Conservation (phyloP, 164 flowering plant species). For the Cinnamomum micranthum region DNA sequence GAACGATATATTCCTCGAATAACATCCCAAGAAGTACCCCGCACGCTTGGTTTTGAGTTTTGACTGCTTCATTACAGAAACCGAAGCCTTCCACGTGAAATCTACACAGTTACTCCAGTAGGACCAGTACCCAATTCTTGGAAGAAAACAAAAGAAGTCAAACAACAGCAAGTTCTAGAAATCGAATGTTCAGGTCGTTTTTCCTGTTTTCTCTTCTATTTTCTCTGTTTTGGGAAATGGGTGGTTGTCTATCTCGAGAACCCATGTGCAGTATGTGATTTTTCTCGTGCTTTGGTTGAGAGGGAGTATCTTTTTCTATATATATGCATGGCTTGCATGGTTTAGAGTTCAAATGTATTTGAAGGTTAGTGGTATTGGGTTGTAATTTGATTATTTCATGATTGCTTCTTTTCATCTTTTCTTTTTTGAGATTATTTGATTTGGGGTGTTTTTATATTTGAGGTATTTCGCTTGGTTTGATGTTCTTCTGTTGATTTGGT, state of each 20-base stretch:
- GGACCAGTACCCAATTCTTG: neutral
- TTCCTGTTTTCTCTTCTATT: neutral
- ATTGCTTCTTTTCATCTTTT: neutral
- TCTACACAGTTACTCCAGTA: neutral
- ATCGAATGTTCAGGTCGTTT: conserved; percentile 6
- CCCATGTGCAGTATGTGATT: conserved; percentile 2
- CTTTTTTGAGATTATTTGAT: neutral
- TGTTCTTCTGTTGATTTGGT: neutral
- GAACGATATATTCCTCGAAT: neutral
- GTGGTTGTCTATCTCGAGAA: conserved; percentile 10
- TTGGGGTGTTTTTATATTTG: neutral
- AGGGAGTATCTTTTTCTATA: conserved; percentile 2
- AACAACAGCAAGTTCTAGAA: conserved; percentile 7
- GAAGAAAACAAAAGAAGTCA: neutral
- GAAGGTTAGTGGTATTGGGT: neutral
- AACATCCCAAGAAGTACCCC: neutral
- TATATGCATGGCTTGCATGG: neutral
- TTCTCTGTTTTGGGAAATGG: neutral
- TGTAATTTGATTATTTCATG: neutral
- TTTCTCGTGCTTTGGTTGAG: conserved; percentile 2
- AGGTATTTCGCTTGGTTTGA: neutral
- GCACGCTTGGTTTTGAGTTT: conserved; percentile 2
- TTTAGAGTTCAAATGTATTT: neutral
- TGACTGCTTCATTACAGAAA: conserved; percentile 2
- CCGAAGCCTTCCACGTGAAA: conserved; percentile 10